Evolutionary conservation across 2,329 filamentous ascomycete genomes (phyloP), one percentile per base, ranked within the genome.

Genomic region (Leptographium wingfieldii): DNA sequence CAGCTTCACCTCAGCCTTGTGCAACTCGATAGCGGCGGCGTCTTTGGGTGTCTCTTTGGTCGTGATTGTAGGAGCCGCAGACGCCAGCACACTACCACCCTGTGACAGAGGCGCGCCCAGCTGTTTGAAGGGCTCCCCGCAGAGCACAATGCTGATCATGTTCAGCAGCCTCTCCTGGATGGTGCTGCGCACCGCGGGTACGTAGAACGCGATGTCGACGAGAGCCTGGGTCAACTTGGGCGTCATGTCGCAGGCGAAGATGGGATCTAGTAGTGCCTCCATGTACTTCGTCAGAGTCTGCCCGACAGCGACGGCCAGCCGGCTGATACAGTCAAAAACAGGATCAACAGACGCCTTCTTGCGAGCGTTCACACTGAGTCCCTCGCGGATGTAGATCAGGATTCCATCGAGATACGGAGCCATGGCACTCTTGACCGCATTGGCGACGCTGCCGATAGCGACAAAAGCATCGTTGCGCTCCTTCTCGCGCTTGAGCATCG

Each of bases 281-380:
- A 99, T 96, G 70, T 97, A 96, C 73, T 97, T 99, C 79, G 90
- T 97, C 58, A 99, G 78, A 0, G 92, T 94, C 74, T 99, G 94
- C 1, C 94, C 94, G 35, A 97, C 94, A 3, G 94, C 94, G 54
- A 95, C 87, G 0, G 94, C 91, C 58, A 99, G 82, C 76, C 95
- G 92, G 71, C 95, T 99, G 70, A 99, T 95, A 73, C 94, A 99
- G 73, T 96, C 90, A 68, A 97, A 97, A 63, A 97, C 92, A 0
- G 92, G 91, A 64, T 86, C 84, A 25, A 86, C 83, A 2, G 81
- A 81, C 35, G 81, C 80, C 63, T 81, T 74, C 68, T 82, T 84
- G 35, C 81, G 76, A 66, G 90, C 90, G 73, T 91, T 90, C 43
- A 91, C 74, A 63, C 88, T 90, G 57, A 96, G 81, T 0, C 91